Conservation (phyloP, 805 yeast species). For the Starmerella sp. region DNA sequence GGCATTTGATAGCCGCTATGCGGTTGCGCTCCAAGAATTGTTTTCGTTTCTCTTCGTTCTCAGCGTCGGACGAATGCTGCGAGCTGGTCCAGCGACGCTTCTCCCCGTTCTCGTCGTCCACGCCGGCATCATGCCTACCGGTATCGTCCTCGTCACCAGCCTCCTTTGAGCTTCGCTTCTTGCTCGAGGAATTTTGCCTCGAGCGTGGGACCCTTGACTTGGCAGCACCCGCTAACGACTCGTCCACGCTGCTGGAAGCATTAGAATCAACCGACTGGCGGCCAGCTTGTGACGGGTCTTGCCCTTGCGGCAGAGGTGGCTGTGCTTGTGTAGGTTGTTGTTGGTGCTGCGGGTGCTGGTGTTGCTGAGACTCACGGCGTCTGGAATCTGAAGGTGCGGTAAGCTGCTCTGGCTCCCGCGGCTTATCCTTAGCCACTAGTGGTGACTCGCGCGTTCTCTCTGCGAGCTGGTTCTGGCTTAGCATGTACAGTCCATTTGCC, state of each 20-base stretch:
- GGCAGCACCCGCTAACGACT: not conserved
- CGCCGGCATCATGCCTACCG: not conserved
- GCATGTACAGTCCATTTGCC: constrained; percentile 28
- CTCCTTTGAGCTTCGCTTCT: not conserved
- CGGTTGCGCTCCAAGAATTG: constrained; percentile 81
- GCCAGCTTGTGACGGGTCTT: constrained; percentile 11
- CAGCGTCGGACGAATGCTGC: not conserved
- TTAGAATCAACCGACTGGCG: not conserved
- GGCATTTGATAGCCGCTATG: constrained; percentile 89
- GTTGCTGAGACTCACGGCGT: not conserved
- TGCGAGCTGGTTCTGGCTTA: constrained; percentile 17
- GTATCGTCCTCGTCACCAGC: not conserved
- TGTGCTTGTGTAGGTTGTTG: constrained; percentile 11
- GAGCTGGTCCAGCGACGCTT: not conserved
- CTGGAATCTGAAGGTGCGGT: not conserved
- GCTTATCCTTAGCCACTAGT: not conserved
- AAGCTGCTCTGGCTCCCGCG: not conserved
- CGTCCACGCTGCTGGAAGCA: not conserved
- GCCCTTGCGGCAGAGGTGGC: constrained; percentile 12
- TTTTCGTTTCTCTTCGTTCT: constrained; percentile 62
- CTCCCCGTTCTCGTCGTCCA: not conserved
- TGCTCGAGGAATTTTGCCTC: not conserved
- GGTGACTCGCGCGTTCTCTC: not conserved
- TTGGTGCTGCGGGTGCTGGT: not conserved
- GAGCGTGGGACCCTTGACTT: not conserved